Evolutionary conservation across 352 stramenopile genomes (phyloP), one percentile per base, ranked within the genome.

Genomic region (Thalassiosira exigua): DNA sequence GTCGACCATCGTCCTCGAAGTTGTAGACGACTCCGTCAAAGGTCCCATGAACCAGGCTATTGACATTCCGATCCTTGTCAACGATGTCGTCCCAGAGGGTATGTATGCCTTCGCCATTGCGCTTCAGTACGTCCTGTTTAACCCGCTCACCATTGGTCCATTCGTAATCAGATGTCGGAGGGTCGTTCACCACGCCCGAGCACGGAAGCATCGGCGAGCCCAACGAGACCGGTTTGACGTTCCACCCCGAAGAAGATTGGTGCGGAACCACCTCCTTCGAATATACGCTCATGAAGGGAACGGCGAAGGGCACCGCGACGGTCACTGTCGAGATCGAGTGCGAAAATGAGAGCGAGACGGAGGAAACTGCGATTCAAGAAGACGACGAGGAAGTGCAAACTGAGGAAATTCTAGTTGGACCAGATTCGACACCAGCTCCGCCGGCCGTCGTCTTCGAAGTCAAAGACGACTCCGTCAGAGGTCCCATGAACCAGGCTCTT

Each of bases 391-490:
- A n/a, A n/a, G n/a, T n/a, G n/a, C n/a, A n/a, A n/a, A n/a, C n/a
- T n/a, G n/a, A n/a, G n/a, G n/a, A n/a, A n/a, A n/a, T n/a, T n/a
- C n/a, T n/a, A n/a, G 39, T 48, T n/a, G 39, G 39, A 11, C 11
- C 11, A 17, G 39, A 11, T n/a, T n/a, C 39, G 39, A 48, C 39
- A 17, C 11, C 39, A 11, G n/a, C n/a, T n/a, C 39, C 39, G 39
- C 39, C 39, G n/a, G 39, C 12, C 19, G 39, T 66, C 32, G 59
- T 11, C 17, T 42, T 56, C 11, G n/a, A 60, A n/a, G 48, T 79
- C 19, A 60, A 67, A 22, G 60, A 79, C 22, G 70, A 79, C 26
- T 79, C 59, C 42, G 59, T 41, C 2, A 41, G 39, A 53, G 59
- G 36, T 19, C 56, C 56, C 19, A 48, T 65, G 54, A 62, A 69